phyloP scores from a whole-genome alignment of 345 rosid species.

The Cardiospermum halicacabum region DNA sequence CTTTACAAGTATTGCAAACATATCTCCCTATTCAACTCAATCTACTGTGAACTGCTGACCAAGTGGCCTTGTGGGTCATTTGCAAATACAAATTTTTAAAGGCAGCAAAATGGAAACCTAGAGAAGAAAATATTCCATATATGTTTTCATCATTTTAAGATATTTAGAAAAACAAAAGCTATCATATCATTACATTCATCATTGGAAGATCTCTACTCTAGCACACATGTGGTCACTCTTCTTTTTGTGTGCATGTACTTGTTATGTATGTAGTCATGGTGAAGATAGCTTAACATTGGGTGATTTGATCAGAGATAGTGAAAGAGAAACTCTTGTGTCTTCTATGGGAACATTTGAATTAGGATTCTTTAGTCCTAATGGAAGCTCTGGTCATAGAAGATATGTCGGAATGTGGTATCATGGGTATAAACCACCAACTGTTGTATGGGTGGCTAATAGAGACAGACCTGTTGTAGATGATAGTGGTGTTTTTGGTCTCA shows the following conservation, averaged over 20 bases:
- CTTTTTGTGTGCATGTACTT: constrained; percentile 20
- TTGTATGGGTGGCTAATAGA: constrained; percentile 52
- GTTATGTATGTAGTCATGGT: constrained; percentile 23
- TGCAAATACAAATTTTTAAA: constrained; percentile 1
- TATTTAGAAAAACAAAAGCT: constrained; percentile 5
- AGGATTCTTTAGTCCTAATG: constrained; percentile 47
- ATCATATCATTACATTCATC: constrained; percentile 17
- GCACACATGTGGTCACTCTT: constrained; percentile 26
- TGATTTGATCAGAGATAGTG: constrained; percentile 25
- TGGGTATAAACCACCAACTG: constrained; percentile 15
- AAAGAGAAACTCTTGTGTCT: constrained; percentile 34
- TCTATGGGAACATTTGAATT: constrained; percentile 28
- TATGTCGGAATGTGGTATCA: constrained; percentile 47
- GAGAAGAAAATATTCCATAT: background rate
- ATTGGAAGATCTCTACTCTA: constrained; percentile 17
- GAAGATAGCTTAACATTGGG: constrained; percentile 24
- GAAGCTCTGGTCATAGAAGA: constrained; percentile 23
- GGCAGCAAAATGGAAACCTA: background rate
- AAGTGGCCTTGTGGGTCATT: constrained; percentile 11
- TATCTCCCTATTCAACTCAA: background rate
- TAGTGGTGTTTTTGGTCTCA: constrained; percentile 10
- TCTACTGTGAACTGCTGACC: constrained; percentile 11
- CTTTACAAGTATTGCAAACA: constrained; percentile 5
- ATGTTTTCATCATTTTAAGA: constrained; percentile 6
- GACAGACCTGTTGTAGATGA: constrained; percentile 21